These are phyloP conservation scores for Ogataea pilisensis DNA, from an alignment of 805 yeast genomes.

Conservation along the genomic window DNA sequence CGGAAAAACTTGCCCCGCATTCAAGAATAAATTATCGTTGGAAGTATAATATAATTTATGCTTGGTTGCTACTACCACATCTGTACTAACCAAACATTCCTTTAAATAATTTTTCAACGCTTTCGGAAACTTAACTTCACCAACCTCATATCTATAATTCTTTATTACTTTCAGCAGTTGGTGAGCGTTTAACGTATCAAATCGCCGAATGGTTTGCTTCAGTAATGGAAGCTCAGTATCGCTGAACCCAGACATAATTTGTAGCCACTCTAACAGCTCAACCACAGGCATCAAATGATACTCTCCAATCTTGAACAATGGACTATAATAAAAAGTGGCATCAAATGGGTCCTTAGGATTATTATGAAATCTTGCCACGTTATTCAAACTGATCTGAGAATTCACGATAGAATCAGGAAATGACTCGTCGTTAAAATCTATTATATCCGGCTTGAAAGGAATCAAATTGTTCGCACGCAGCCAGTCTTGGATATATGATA, in stretches of 20 bases:
- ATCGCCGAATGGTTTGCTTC: slow-evolving; percentile 46
- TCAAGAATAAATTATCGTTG: slow-evolving; percentile 38
- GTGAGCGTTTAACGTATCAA: slow-evolving; percentile 56
- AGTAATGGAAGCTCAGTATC: slow-evolving; percentile 58
- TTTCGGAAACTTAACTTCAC: slow-evolving; percentile 65
- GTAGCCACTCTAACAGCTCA: slow-evolving; percentile 86
- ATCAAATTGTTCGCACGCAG: slow-evolving; percentile 61
- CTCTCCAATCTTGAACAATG: slow-evolving; percentile 62
- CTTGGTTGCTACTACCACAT: neutral
- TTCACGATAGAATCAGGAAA: slow-evolving; percentile 32
- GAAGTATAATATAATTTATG: slow-evolving; percentile 22
- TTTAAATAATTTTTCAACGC: slow-evolving; percentile 42
- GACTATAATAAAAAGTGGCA: slow-evolving; percentile 57
- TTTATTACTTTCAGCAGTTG: slow-evolving; percentile 71
- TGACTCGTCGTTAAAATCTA: slow-evolving; percentile 21
- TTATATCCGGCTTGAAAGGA: slow-evolving; percentile 32
- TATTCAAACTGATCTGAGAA: slow-evolving; percentile 19
- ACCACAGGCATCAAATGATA: slow-evolving; percentile 66
- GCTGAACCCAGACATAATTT: slow-evolving; percentile 65
- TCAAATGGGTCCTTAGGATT: slow-evolving; percentile 40
- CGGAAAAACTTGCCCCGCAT: slow-evolving; percentile 48
- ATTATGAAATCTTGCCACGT: slow-evolving; percentile 28
- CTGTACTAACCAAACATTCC: slow-evolving; percentile 18
- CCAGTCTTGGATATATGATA: slow-evolving; percentile 93
- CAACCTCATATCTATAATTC: slow-evolving; percentile 78